Base-by-base conservation (phyloP, 768 basidiomycete genomes). In the Mycena rosella region DNA sequence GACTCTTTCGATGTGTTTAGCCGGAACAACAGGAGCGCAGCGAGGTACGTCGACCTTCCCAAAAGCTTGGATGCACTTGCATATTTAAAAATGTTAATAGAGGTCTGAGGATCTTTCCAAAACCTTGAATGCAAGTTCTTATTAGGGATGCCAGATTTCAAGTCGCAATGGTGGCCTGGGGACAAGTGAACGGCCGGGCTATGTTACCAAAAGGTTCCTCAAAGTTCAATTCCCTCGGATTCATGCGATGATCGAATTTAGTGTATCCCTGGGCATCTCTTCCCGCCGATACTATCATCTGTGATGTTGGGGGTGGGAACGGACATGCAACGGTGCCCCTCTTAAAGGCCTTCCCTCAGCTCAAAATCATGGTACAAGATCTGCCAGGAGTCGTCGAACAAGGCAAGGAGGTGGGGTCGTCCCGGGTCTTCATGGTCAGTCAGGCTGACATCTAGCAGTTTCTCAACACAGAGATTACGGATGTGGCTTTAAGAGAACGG, bases 231-330 rank as follows among this genome's bases (percentile, higher is more conserved):
- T 34, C 13, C 13, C 55, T 22, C 40, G 14, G n/a, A 18, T 6
- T 34, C 32, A 30, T 44, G 0, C 30, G 34, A 30, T 18, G 40
- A 22, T 51, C 45, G 27, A 20, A 52, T 56, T 13, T n/a, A 83
- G 82, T 72, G 0, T 83, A 76, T 55, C 76, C 79, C 7, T 85
- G 82, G 83, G 73, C 68, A 0, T 48, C 71, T n/a, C 69, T 81
- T 6, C 63, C 74, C 17, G 11, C 40, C 5, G 77, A 74, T 15
- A 70, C 78, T 5, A 70, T 72, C 3, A 73, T 85, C 20, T 81
- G 81, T 57, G 83, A 85, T 71, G 75, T 84, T 15, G 83, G 81
- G 17, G 80, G 82, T 8, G 79, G 81, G 8, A 75, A 79, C 47
- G 84, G 84, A 1, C 71, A 77, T 48, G 71, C 78, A 20, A 73